Percentiles rank a stretch among this genome's conserved stretches.
phyloP scores from a whole-genome alignment of 2,329 filamentous ascomycete species.

The Penicillium sp. region DNA sequence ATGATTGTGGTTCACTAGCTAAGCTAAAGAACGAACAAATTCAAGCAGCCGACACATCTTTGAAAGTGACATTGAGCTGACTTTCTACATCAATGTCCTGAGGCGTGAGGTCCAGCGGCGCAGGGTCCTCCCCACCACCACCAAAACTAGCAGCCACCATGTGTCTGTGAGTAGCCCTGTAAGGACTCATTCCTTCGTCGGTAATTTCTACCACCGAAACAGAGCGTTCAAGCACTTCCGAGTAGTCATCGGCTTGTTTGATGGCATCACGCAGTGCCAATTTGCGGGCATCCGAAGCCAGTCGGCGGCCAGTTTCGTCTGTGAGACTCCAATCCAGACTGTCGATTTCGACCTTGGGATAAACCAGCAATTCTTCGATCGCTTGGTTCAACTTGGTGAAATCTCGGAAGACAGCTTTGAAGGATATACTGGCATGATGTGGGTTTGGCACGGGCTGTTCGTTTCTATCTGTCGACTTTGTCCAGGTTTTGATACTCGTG shows the following conservation, averaged over 20 bases:
- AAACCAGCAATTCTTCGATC: slow-evolving; percentile 16
- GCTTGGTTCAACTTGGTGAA: slow-evolving; percentile 24
- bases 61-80: slow-evolving; percentile 10
- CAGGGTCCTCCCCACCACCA: background rate
- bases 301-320: slow-evolving; percentile 19
- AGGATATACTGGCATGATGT: slow-evolving; percentile 19
- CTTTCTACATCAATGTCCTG: slow-evolving; percentile 11
- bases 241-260: slow-evolving; percentile 25
- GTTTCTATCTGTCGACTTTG: slow-evolving; percentile 1
- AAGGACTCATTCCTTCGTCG: slow-evolving; percentile 7
- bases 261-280: slow-evolving; percentile 28
- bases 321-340: slow-evolving; percentile 28
- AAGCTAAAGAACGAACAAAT: background rate
- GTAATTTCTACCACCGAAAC: slow-evolving; percentile 18
- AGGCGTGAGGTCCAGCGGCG: slow-evolving; percentile 14
- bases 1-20: background rate
- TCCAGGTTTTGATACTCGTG: slow-evolving; percentile 6
- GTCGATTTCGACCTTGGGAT: slow-evolving; percentile 24
- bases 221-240: slow-evolving; percentile 20
- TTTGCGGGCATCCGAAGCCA: slow-evolving; percentile 24
- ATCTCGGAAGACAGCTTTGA: slow-evolving; percentile 27
- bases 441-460: slow-evolving; percentile 13
- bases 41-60: background rate
- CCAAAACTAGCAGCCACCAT: background rate
- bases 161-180: background rate